Percentiles rank a stretch among this genome's conserved stretches.
phyloP scores from a whole-genome alignment of 169 alveolate species.

The Eimeria necatrix region DNA sequence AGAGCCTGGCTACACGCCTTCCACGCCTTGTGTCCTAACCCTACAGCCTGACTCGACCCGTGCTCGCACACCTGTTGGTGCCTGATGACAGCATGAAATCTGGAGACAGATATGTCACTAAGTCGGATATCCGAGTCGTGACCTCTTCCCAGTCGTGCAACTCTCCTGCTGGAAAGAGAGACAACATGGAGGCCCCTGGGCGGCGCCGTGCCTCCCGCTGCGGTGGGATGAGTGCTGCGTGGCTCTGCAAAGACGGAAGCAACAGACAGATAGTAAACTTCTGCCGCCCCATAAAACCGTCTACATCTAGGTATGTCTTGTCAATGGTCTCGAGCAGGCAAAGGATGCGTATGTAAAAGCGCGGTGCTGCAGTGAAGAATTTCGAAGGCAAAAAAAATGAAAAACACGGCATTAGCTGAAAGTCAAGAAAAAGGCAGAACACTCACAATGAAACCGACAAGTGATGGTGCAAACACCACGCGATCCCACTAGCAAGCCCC shows the following conservation, averaged over 20 bases:
- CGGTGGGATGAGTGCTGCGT: conserved; percentile 46
- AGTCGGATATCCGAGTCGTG: conserved; percentile 95
- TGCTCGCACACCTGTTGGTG: conserved; percentile 81
- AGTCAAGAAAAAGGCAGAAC: neutral
- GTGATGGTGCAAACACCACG: too few relatives aligned
- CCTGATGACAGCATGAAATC: conserved; percentile 94
- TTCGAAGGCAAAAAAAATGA: too few relatives aligned
- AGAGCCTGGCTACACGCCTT: too few relatives aligned
- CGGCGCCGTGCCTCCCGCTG: conserved; percentile 74
- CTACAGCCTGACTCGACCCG: too few relatives aligned
- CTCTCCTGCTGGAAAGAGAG: conserved; percentile 85
- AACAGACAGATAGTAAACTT: neutral
- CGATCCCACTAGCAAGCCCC: too few relatives aligned
- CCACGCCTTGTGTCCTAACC: too few relatives aligned
- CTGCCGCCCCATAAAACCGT: neutral
- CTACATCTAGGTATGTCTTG: too few relatives aligned
- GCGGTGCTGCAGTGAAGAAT: too few relatives aligned
- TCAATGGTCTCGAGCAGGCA: too few relatives aligned
- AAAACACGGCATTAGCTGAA: too few relatives aligned
- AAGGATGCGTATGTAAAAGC: too few relatives aligned
- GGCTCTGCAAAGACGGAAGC: conserved; percentile 23
- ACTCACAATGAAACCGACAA: neutral
- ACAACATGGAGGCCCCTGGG: conserved; percentile 90
- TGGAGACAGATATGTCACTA: conserved; percentile 96
- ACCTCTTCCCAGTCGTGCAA: conserved; percentile 95